These are phyloP conservation scores for Arabidopsis hybrid DNA, from an alignment of 441 rosid genomes.

Conservation along the genomic window DNA sequence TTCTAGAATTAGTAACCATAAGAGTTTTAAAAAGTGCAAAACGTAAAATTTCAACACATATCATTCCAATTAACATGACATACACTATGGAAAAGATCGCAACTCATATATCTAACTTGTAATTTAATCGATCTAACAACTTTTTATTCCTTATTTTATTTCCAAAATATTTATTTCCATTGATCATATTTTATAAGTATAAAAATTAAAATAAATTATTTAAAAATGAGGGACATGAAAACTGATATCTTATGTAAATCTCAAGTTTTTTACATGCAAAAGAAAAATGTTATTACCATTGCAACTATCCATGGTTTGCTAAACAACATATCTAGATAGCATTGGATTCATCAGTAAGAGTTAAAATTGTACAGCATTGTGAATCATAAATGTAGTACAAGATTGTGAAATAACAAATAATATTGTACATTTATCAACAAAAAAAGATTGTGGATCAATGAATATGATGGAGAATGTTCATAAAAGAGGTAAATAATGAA, in stretches of 20 bases:
- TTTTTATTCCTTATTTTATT: not conserved
- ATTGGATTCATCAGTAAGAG: slow-evolving; percentile 17
- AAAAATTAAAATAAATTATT: no score
- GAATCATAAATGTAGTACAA: not conserved
- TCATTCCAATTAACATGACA: slow-evolving; percentile 9
- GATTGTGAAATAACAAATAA: not conserved
- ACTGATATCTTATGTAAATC: not conserved
- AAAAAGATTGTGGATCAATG: not conserved
- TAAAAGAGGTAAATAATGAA: slow-evolving; percentile 19
- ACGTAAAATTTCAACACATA: slow-evolving; percentile 22
- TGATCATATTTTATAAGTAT: no score
- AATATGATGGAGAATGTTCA: slow-evolving; percentile 35
- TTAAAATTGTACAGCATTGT: not conserved
- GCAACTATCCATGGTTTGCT: not conserved
- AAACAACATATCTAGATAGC: slow-evolving; percentile 3
- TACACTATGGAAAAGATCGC: not conserved
- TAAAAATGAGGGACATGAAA: not conserved
- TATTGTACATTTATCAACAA: not conserved
- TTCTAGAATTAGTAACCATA: slow-evolving; percentile 27
- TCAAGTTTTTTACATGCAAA: not conserved
- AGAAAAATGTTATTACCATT: not conserved
- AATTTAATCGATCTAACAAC: not conserved
- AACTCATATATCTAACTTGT: not conserved
- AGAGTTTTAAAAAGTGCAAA: not conserved
- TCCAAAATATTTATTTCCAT: not conserved